Evolutionary conservation across 805 yeast genomes (phyloP).

Genomic region (Saturnispora kantuleensis): DNA sequence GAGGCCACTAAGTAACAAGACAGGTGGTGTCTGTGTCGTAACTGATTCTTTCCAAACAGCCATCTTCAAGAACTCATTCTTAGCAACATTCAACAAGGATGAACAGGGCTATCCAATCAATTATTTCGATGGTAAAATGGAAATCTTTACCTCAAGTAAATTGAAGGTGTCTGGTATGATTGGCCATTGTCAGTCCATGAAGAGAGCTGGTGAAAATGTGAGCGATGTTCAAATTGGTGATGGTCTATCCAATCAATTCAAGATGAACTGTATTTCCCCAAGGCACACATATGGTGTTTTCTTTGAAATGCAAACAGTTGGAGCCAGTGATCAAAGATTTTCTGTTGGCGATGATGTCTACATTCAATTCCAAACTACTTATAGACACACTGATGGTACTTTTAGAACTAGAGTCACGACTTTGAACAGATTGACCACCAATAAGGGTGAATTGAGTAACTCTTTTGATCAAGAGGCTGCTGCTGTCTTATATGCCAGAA

Average conservation of each 20-base stretch:
- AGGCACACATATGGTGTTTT: conserved; percentile 81
- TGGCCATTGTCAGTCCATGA: conserved; percentile 80
- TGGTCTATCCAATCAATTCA: conserved; percentile 88
- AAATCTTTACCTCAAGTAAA: conserved; percentile 79
- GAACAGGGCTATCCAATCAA: conserved; percentile 75
- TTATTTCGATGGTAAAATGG: conserved; percentile 85
- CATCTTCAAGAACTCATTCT: conserved; percentile 84
- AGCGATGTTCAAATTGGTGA: conserved; percentile 91
- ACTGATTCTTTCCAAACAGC: conserved; percentile 93
- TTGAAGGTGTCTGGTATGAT: conserved; percentile 86
- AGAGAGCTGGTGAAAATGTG: conserved; percentile 59
- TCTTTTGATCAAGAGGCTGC: conserved; percentile 99
- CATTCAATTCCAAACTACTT: conserved; percentile 77
- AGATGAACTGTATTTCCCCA: conserved; percentile 76
- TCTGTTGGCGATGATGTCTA: conserved; percentile 29
- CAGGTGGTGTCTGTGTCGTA: conserved; percentile 84
- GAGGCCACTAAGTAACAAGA: conserved; percentile 73
- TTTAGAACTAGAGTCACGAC: conserved; percentile 88
- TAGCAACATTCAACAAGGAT: conserved; percentile 80
- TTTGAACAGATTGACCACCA: conserved; percentile 45
- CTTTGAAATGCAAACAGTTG: conserved; percentile 64
- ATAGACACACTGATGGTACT: conserved; percentile 93
- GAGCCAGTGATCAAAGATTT: conserved; percentile 34
- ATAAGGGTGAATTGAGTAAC: conserved; percentile 39
- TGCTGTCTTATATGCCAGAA: conserved; percentile 84